Evolutionary conservation across 1,139 yeast genomes (phyloP).

Genomic region (Pichia sp.): DNA sequence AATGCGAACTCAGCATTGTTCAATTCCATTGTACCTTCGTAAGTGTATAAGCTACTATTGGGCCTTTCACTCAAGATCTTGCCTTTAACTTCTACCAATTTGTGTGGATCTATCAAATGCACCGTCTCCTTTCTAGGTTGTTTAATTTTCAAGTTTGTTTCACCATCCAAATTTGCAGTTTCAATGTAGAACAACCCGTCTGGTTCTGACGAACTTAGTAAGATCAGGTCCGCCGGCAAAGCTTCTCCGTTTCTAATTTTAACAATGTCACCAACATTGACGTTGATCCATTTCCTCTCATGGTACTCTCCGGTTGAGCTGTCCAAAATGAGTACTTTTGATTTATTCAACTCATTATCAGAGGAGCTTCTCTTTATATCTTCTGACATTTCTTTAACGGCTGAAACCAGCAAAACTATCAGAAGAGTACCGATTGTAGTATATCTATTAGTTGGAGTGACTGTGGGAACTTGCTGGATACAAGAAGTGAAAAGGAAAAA

Average conservation of each 20-base stretch:
- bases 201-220: conserved; percentile 91
- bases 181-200: conserved; percentile 97
- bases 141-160: conserved; percentile 91
- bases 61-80: conserved; percentile 83
- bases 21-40: conserved; percentile 80
- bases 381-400: conserved; percentile 84
- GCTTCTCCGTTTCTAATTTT: conserved; percentile 83
- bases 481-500: conserved; percentile 89
- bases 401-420: conserved; percentile 83
- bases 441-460: conserved; percentile 92
- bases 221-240: conserved; percentile 86
- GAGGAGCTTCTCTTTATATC: conserved; percentile 86
- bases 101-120: conserved; percentile 62
- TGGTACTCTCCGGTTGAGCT: conserved; percentile 57
- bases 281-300: conserved; percentile 76
- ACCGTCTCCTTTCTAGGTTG: conserved; percentile 82
- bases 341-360: conserved; percentile 77
- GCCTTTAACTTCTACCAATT: conserved; percentile 51
- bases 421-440: conserved; percentile 91
- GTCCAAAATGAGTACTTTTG: conserved; percentile 68
- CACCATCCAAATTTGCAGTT: conserved; percentile 97
- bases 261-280: conserved; percentile 87
- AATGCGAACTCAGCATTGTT: conserved; percentile 59
- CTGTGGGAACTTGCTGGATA: conserved; percentile 96
- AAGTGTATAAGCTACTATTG: conserved; percentile 88